These are phyloP conservation scores for Aureobasidium lini DNA, from an alignment of 2,329 filamentous ascomycete species.

Conservation along the genomic window DNA sequence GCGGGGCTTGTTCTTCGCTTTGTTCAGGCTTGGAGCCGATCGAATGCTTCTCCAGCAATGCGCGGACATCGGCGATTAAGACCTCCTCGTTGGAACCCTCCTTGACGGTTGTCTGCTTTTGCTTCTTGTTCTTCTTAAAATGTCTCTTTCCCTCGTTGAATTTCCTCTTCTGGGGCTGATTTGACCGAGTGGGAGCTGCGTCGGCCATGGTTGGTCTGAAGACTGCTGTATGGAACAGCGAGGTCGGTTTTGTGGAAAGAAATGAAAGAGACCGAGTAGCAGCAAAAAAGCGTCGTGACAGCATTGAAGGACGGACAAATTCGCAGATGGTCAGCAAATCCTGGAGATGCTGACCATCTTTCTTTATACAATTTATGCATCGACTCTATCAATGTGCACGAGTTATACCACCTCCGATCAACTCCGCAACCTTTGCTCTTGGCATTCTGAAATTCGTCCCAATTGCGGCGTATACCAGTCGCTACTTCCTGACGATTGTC, in stretches of 20 bases:
- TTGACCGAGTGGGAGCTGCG: neutral
- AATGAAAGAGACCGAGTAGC: neutral
- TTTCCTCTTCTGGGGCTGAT: conserved; percentile 24
- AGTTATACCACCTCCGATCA: neutral
- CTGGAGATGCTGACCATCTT: neutral
- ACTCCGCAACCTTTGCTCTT: conserved; percentile 13
- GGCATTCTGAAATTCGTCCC: conserved; percentile 15
- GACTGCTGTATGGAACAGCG: neutral
- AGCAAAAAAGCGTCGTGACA: conserved; percentile 6
- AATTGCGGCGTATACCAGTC: neutral
- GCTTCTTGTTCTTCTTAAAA: conserved; percentile 41
- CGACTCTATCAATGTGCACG: neutral
- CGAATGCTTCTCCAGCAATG: conserved; percentile 32
- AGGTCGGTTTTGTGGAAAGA: neutral
- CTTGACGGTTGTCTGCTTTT: conserved; percentile 32
- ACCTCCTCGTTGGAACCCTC: conserved; percentile 45
- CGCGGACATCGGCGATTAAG: conserved; percentile 38
- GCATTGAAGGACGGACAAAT: conserved; percentile 2
- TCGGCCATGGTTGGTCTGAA: conserved; percentile 12
- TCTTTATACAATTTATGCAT: neutral
- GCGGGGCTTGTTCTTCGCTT: conserved; percentile 15
- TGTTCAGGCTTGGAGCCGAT: conserved; percentile 19
- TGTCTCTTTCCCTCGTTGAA: conserved; percentile 32
- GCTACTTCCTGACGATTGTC: neutral
- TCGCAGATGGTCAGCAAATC: conserved; percentile 7